Conservation (phyloP, 106 monocot genomes). For the Iris macrosiphon region DNA sequence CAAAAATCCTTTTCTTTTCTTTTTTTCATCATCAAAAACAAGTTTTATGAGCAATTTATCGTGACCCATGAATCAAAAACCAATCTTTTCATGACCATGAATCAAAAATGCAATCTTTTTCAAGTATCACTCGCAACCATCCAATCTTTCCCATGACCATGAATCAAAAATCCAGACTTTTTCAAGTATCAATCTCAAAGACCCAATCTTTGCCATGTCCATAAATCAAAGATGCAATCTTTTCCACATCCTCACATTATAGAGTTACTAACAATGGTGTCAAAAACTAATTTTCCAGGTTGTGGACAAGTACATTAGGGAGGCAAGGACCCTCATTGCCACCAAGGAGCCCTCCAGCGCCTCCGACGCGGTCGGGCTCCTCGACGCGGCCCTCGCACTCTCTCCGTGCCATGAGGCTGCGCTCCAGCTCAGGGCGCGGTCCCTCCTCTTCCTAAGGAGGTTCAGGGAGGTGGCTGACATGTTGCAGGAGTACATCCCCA, state of each 20-base stretch:
- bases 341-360: conserved; percentile 39
- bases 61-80: background rate
- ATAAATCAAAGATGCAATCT: too few species aligned
- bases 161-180: too few species aligned
- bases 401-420: conserved; percentile 26
- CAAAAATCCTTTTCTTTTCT: too few species aligned
- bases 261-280: too few species aligned
- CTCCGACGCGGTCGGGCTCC: conserved; percentile 34
- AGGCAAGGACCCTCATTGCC: conserved; percentile 52
- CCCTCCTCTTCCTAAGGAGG: conserved; percentile 57
- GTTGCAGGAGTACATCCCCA: conserved; percentile 92
- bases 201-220: background rate
- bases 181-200: background rate
- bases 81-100: background rate
- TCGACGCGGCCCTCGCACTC: conserved; percentile 37
- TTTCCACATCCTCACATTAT: too few species aligned
- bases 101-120: too few species aligned
- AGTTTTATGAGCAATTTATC: too few species aligned
- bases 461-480: conserved; percentile 82
- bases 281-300: conserved; percentile 46
- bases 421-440: conserved; percentile 59
- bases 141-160: too few species aligned
- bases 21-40: too few species aligned
- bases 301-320: conserved; percentile 47
- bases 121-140: background rate